Base-by-base conservation (phyloP, 371 early-diverging fungal species). In the Chytridium lagenaria region DNA sequence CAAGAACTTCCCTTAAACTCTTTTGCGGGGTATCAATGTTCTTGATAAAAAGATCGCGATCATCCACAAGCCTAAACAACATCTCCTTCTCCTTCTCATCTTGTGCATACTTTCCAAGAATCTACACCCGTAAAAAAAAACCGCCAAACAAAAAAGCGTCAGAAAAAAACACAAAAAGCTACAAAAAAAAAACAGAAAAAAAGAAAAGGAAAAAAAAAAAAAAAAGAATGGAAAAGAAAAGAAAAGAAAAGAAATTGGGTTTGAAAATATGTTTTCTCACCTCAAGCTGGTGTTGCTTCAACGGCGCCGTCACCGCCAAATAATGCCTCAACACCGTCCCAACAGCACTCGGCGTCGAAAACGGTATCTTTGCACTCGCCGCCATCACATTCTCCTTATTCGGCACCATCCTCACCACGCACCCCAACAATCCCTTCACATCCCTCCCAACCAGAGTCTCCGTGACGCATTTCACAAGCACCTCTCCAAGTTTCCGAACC, bases 261-360 rank as follows among this genome's bases (percentile, higher is more conserved):
- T n/a, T n/a, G n/a, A n/a, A n/a, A n/a, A n/a, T n/a, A n/a, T n/a
- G n/a, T n/a, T n/a, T n/a, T n/a, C n/a, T n/a, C 67, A 82, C 83
- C 77, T 82, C 86, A 19, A 88, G 57, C n/a, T 84, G 81, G 71
- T 82, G 78, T 78, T 81, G 84, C 66, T 86, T 86, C 28, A 91
- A 83, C 38, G 88, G 86, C 0, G 92, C 80, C 37, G 88, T 84
- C 67, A 98, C 92, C 67, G 98, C 99, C 65, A 97, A 75, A 78
- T 97, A 98, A 80, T 95, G 89, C 64, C 93, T 91, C 77, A 98
- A 89, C 10, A 92, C 90, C 1, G 95, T 87, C 52, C 94, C 88
- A 38, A 95, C 89, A 7, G 94, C 90, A 73, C 87, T 81, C 16
- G 96, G 95, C 1, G 87, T 86, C 64, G 97, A 95, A 90, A 97